These are phyloP conservation scores for Thinopyrum obtusiflorum DNA, from an alignment of 202 grass and related monocot genomes.

Conservation along the genomic window DNA sequence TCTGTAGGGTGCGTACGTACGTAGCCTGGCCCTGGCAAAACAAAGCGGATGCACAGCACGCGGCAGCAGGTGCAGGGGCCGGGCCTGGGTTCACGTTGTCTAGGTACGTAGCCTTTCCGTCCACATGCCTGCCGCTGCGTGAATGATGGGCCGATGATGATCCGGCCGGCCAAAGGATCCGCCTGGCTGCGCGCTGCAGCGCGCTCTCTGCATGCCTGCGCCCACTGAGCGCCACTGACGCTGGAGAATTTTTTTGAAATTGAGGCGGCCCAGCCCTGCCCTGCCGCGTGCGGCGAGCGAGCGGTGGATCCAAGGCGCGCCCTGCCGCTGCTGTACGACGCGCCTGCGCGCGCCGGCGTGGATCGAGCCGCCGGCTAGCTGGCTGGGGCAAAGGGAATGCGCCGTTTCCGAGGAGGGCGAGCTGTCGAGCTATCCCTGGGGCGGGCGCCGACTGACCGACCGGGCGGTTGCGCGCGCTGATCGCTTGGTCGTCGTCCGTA, in stretches of 20 bases:
- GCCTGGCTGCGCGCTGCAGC: background rate
- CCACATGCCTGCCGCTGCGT: constrained; percentile 29
- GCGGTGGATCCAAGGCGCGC: constrained; percentile 44
- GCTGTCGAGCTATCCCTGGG: constrained; percentile 19
- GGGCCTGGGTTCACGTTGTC: constrained; percentile 22
- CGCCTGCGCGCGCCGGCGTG: background rate
- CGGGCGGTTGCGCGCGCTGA: background rate
- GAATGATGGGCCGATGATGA: constrained; percentile 39
- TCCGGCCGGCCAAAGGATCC: constrained; percentile 28
- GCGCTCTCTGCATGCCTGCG: background rate
- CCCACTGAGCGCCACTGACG: background rate
- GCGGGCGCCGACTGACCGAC: background rate
- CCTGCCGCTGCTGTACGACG: background rate
- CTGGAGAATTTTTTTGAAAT: constrained; percentile 39
- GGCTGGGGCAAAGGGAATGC: constrained; percentile 51
- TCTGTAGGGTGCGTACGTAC: background rate
- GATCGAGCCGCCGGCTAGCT: background rate
- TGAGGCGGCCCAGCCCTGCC: constrained; percentile 13
- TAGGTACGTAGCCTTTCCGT: background rate
- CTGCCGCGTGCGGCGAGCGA: background rate
- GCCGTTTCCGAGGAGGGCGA: constrained; percentile 35
- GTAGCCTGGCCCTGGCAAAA: background rate
- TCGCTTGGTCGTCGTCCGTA: background rate
- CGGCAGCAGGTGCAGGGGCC: background rate
- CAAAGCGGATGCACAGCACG: constrained; percentile 24